These are phyloP conservation scores for Dictyostelium firmibasis DNA, from an alignment of 78 protist species.

Conservation along the genomic window DNA sequence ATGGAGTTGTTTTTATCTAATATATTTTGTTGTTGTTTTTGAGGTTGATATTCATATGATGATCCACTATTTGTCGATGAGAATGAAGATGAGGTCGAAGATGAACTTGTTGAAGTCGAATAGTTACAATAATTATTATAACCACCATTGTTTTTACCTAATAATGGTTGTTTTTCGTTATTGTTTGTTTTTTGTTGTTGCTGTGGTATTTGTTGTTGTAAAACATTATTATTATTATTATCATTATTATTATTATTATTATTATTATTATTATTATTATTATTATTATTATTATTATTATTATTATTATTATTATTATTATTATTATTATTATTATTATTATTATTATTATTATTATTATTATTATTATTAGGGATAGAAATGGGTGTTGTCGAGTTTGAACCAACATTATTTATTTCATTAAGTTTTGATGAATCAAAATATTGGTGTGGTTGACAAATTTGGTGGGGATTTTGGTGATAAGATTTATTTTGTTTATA, in stretches of 20 bases:
- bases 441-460: not conserved
- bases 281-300: not conserved
- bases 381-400: not conserved
- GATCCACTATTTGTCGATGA: not conserved
- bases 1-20: not conserved
- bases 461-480: not conserved
- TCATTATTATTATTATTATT: not conserved
- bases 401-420: not conserved
- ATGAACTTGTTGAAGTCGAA: not conserved
- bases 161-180: not conserved
- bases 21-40: not conserved
- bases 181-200: not conserved
- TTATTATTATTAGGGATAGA: not conserved
- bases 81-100: not conserved
- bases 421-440: not conserved
- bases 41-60: not conserved
- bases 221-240: too few species aligned
- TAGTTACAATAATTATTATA: not conserved
- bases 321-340: not conserved
- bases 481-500: not conserved
- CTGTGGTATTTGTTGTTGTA: not conserved
- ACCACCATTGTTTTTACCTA: not conserved
- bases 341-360: not conserved
- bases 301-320: not conserved
- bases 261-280: not conserved